Conservation (phyloP, 2,329 filamentous ascomycete species). For the Metarhizium rileyi region DNA sequence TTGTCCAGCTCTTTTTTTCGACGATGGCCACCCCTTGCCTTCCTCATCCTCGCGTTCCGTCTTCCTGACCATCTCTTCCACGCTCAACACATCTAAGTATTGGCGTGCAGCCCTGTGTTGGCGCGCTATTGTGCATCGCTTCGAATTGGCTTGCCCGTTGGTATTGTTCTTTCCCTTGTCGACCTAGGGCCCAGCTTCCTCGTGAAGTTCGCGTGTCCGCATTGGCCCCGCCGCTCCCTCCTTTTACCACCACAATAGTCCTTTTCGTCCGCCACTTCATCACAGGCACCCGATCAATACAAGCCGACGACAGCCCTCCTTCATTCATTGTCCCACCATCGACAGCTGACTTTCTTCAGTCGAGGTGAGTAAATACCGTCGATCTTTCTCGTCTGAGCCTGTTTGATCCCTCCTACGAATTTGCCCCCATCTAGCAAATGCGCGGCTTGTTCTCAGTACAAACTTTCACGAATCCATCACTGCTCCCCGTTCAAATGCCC, state of each 20-base stretch:
- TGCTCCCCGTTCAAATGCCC: not conserved
- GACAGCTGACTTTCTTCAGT: not conserved
- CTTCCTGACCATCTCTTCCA: not conserved
- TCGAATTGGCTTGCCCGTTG: not conserved
- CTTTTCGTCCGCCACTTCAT: constrained; percentile 6
- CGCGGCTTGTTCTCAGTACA: not conserved
- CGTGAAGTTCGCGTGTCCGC: not conserved
- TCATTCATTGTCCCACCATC: not conserved
- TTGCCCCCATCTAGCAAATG: not conserved
- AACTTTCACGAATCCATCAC: not conserved
- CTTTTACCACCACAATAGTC: constrained; percentile 5
- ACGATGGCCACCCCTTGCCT: not conserved
- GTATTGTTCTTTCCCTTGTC: constrained; percentile 3
- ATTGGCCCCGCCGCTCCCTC: constrained; percentile 6
- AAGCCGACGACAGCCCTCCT: not conserved
- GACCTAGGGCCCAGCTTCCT: constrained; percentile 1
- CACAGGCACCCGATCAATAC: not conserved
- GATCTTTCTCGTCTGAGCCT: not conserved
- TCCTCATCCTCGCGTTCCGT: not conserved
- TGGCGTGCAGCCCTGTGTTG: not conserved
- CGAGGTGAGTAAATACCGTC: constrained; percentile 2
- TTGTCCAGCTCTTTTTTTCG: not conserved
- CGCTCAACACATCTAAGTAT: not conserved
- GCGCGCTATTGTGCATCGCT: not conserved
- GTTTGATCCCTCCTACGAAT: not conserved